Conservation (phyloP, 306 rosid genomes). For the Rosa lucieae region DNA sequence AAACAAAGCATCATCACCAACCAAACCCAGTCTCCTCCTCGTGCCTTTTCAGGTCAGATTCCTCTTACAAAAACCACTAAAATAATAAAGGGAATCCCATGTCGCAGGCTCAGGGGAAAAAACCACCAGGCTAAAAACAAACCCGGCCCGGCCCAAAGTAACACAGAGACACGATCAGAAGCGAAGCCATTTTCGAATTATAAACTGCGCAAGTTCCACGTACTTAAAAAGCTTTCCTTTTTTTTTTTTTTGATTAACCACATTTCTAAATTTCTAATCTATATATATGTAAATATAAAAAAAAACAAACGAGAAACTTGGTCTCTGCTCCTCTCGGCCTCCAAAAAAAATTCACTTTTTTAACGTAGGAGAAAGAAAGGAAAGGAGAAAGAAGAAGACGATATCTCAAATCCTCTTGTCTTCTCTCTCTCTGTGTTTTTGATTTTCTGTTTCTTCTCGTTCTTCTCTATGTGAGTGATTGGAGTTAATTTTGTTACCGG, state of each 20-base stretch:
- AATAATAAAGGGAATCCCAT: neutral
- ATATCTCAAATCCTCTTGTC: neutral
- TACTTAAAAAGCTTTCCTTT: neutral
- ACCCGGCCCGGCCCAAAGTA: neutral
- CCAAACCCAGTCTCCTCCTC: neutral
- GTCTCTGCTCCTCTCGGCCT: neutral
- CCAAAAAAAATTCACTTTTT: neutral
- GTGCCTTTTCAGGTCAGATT: neutral
- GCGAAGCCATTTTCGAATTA: neutral
- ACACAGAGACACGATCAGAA: neutral
- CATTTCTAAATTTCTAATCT: too few species aligned
- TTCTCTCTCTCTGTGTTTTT: neutral
- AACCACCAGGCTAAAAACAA: neutral
- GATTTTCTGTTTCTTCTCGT: neutral
- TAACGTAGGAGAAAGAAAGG: neutral
- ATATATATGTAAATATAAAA: neutral
- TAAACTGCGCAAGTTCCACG: conserved; percentile 2
- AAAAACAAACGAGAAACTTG: neutral
- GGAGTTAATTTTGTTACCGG: neutral
- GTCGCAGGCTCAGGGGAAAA: too few species aligned
- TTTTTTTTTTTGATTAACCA: neutral
- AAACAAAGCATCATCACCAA: neutral
- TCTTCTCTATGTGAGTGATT: conserved; percentile 17
- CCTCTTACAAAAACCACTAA: neutral
- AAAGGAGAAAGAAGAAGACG: too few species aligned